Evolutionary conservation across 1,139 yeast genomes (phyloP).

Genomic region (Suhomyces anneliseae): DNA sequence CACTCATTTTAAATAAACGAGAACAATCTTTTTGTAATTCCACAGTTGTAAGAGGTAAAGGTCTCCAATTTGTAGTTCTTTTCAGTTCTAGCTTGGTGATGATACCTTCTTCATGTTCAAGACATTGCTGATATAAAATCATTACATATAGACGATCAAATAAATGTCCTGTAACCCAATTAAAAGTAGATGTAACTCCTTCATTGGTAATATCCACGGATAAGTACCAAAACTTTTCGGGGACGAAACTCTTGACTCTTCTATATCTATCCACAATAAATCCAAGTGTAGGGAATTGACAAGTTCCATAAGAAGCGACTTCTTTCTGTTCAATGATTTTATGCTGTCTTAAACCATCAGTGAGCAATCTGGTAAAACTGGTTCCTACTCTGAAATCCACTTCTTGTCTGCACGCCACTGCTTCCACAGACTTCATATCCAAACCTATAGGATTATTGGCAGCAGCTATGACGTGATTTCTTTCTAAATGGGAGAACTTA

Average conservation of each 20-base stretch:
- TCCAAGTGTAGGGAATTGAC: conserved; percentile 96
- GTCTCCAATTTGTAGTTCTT: conserved; percentile 77
- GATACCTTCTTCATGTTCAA: conserved; percentile 45
- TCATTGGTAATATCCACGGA: conserved; percentile 46
- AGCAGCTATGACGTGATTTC: conserved; percentile 70
- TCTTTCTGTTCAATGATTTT: conserved; percentile 25
- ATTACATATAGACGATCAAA: conserved; percentile 72
- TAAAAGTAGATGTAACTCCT: conserved; percentile 37
- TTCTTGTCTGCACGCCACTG: conserved; percentile 84
- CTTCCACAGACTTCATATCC: conserved; percentile 72
- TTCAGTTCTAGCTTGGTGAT: conserved; percentile 54
- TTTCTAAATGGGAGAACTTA: conserved; percentile 82
- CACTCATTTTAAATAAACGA: conserved; percentile 68
- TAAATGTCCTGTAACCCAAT: conserved; percentile 69
- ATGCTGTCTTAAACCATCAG: conserved; percentile 45
- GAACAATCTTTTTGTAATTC: conserved; percentile 89
- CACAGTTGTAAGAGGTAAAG: conserved; percentile 94
- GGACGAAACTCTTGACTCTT: conserved; percentile 65
- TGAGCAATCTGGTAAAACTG: conserved; percentile 78
- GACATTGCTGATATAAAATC: conserved; percentile 65
- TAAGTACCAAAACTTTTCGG: conserved; percentile 83
- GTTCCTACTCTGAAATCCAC: conserved; percentile 88
- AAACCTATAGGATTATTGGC: conserved; percentile 66
- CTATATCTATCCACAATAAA: conserved; percentile 93
- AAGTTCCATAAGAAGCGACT: conserved; percentile 77